phyloP scores from a whole-genome alignment of 2,329 filamentous ascomycete genomes.

The Talaromyces rugulosus region DNA sequence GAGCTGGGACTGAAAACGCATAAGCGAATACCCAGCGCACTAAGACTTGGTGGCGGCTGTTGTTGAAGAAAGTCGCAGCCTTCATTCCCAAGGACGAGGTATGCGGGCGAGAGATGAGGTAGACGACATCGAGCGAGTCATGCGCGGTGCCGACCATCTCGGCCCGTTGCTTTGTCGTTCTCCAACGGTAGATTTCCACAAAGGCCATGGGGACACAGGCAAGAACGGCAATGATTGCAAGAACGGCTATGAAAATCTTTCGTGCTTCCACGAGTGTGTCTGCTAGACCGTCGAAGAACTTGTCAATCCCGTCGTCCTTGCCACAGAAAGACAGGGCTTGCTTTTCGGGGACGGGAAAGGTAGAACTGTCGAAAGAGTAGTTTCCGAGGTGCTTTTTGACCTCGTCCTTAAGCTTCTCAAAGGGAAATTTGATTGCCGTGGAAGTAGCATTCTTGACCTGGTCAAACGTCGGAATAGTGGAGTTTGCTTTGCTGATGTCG shows the following conservation, averaged over 20 bases:
- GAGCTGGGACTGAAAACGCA: slow-evolving; percentile 73
- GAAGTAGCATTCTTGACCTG: slow-evolving; percentile 80
- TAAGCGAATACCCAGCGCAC: slow-evolving; percentile 82
- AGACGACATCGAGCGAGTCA: slow-evolving; percentile 83
- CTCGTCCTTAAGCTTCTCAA: slow-evolving; percentile 70
- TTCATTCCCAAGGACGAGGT: slow-evolving; percentile 70
- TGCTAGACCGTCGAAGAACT: slow-evolving; percentile 75
- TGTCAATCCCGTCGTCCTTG: slow-evolving; percentile 72
- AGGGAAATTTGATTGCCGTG: slow-evolving; percentile 70
- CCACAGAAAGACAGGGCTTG: slow-evolving; percentile 83
- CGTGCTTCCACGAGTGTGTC: slow-evolving; percentile 63
- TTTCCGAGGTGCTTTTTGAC: slow-evolving; percentile 67
- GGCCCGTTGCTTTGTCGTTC: slow-evolving; percentile 65
- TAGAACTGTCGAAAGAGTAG: slow-evolving; percentile 72
- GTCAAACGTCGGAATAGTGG: slow-evolving; percentile 75
- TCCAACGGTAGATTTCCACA: slow-evolving; percentile 74
- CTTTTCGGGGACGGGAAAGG: slow-evolving; percentile 81
- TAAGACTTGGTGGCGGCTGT: slow-evolving; percentile 64
- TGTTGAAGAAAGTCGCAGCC: slow-evolving; percentile 59
- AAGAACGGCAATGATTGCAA: slow-evolving; percentile 66
- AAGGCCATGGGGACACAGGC: slow-evolving; percentile 76
- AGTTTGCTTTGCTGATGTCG: slow-evolving; percentile 68
- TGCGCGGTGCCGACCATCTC: slow-evolving; percentile 63
- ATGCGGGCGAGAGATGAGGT: slow-evolving; percentile 77
- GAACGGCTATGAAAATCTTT: slow-evolving; percentile 70